Evolutionary conservation across 2,329 filamentous ascomycete genomes (phyloP).

Genomic region (Diaporthe amygdali): DNA sequence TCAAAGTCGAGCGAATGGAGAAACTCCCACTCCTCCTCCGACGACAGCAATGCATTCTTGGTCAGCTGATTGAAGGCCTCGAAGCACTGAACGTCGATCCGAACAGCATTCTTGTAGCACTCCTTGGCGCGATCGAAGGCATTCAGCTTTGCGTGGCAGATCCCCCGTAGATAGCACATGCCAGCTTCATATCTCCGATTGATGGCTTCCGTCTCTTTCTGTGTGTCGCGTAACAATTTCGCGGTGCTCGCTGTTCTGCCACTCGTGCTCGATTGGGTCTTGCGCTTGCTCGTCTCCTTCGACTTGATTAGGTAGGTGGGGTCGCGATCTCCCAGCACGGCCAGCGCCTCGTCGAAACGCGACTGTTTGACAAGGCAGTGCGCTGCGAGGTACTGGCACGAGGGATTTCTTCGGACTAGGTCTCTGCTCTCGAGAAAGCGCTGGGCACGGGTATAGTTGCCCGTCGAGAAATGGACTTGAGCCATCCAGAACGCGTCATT

Average conservation of each 20-base stretch:
- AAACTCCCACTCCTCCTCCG: constrained; percentile 87
- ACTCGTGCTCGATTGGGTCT: constrained; percentile 63
- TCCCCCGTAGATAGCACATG: constrained; percentile 94
- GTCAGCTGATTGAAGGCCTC: constrained; percentile 98
- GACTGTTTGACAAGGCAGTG: constrained; percentile 94
- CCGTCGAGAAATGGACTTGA: constrained; percentile 95
- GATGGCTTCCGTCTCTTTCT: constrained; percentile 68
- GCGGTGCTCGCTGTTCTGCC: constrained; percentile 20
- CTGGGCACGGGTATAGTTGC: constrained; percentile 92
- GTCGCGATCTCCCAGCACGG: constrained; percentile 87
- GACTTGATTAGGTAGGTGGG: constrained; percentile 81
- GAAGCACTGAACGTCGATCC: constrained; percentile 97
- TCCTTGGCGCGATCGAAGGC: constrained; percentile 97
- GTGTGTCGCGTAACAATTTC: constrained; percentile 25
- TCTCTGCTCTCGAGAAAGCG: constrained; percentile 85
- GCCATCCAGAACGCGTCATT: constrained; percentile 96
- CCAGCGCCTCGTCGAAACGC: constrained; percentile 86
- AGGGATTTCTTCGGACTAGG: constrained; percentile 79
- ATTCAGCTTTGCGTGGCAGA: constrained; percentile 97
- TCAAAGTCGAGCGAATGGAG: constrained; percentile 91
- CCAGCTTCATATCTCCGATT: constrained; percentile 90
- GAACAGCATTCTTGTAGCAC: constrained; percentile 96
- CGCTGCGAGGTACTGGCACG: constrained; percentile 90
- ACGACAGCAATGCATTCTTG: constrained; percentile 89
- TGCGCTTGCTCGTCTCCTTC: constrained; percentile 67